Percentiles rank a stretch among this genome's conserved stretches.
Conservation (phyloP, 108 stramenopile species). For the Skeletonema tropicum region DNA sequence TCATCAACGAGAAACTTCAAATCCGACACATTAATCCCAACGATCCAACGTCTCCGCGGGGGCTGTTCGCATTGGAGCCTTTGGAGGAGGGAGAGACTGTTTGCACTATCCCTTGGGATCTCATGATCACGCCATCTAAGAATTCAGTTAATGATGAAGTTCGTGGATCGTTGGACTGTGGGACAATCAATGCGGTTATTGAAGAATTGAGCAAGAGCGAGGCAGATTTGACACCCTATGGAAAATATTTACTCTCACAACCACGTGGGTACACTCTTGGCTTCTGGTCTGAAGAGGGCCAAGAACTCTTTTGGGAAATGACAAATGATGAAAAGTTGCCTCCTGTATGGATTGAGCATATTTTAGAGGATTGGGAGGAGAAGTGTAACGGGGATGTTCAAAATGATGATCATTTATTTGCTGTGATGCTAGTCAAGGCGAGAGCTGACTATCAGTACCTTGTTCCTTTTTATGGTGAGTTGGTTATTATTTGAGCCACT, state of each 20-base stretch:
- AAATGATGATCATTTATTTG: conserved; percentile 36
- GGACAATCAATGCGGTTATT: conserved; percentile 31
- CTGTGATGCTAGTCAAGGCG: conserved; percentile 57
- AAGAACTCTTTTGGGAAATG: conserved; percentile 48
- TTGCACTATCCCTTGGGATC: conserved; percentile 44
- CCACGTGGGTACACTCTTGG: conserved; percentile 20
- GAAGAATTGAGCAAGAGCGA: conserved; percentile 48
- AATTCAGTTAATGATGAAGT: not conserved
- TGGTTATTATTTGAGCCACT: not conserved
- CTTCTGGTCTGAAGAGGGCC: conserved; percentile 60
- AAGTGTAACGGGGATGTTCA: conserved; percentile 37
- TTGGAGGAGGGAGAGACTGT: conserved; percentile 51
- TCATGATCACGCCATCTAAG: conserved; percentile 28
- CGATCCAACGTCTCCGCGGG: conserved; percentile 45
- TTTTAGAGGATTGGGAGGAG: conserved; percentile 26
- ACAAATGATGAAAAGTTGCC: conserved; percentile 20
- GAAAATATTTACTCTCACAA: conserved; percentile 50
- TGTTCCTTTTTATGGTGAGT: conserved; percentile 66
- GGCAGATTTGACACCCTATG: conserved; percentile 54
- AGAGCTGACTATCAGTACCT: conserved; percentile 67
- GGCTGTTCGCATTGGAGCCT: conserved; percentile 48
- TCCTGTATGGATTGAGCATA: conserved; percentile 14
- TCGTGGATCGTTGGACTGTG: conserved; percentile 36
- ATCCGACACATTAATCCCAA: conserved; percentile 22
- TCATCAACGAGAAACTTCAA: conserved; percentile 34